Evolutionary conservation across 192 early-diverging fungal species (phyloP), one percentile per base, ranked within the genome.

Genomic region (Rhizophagus sp.): DNA sequence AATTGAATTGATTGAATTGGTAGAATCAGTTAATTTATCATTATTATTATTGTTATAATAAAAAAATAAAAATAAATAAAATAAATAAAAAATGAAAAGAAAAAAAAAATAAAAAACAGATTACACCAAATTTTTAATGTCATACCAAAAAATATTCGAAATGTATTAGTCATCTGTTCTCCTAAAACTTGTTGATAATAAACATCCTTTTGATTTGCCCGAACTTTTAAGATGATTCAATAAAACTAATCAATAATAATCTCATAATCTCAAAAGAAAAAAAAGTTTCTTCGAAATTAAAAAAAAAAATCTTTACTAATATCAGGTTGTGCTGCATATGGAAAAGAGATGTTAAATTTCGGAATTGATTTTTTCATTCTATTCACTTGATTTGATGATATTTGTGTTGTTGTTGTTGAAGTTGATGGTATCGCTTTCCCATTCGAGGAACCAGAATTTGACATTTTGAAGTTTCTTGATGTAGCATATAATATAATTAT

Each of bases 201-300:
- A 8, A 90, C 82, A 87, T 98, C 96, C 80, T 98, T 98, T 80
- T 98, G 96, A 79, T 93, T 90, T 63, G 95, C 89, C 34, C 95
- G 91, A 82, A 97, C 93, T 88, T 81, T n/a, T 15, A 67, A 62
- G 30, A 66, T 15, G 19, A 78, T 3, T n/a, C n/a, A n/a, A n/a
- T 30, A 67, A 47, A 62, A 76, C 5, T 39, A 25, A 36, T 34
- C n/a, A 65, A 24, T 33, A 61, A 25, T 1, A 13, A 13, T 22
- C 41, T 22, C 27, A 25, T 1, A 13, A 13, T 22, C 41, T 22
- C 27, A 63, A 30, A 39, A 80, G 22, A n/a, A 36, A 36, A 5
- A n/a, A 36, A 36, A 36, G 5, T 27, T 71, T 11, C 19, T 41
- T 41, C 68, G 1, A 4, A 39, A 30, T 36, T 36, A 63, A 11